phyloP scores from a whole-genome alignment of 108 stramenopile species.

The Skeletonema tropicum region DNA sequence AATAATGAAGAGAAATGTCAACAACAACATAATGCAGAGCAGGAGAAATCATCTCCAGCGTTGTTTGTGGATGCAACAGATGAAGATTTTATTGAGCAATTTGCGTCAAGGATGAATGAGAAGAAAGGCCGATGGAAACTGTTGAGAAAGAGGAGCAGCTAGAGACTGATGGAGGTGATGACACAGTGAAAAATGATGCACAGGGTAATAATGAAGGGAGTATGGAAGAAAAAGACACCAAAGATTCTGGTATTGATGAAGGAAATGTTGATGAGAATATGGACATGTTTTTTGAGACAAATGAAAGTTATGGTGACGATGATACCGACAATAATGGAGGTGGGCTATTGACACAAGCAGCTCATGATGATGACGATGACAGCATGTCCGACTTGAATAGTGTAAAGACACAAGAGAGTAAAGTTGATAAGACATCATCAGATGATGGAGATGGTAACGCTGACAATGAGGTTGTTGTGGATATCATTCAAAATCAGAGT shows the following conservation, averaged over 20 bases:
- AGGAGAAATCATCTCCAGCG: background rate
- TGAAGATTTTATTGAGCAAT: conserved; percentile 1
- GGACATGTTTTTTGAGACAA: background rate
- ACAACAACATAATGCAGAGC: background rate
- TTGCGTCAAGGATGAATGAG: background rate
- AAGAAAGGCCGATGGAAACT: background rate
- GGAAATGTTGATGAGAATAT: background rate
- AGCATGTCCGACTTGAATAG: conserved; percentile 4
- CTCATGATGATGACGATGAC: background rate
- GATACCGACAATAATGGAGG: background rate
- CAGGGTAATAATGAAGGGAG: background rate
- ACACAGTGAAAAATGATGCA: background rate
- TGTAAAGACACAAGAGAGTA: background rate
- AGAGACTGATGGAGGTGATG: background rate
- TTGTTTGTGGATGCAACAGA: background rate
- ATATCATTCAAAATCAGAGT: background rate
- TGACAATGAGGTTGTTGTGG: background rate
- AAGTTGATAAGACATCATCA: background rate
- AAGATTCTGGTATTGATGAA: background rate
- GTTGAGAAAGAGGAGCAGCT: background rate
- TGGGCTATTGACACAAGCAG: background rate
- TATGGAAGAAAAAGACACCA: background rate
- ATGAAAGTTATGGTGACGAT: background rate
- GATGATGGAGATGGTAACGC: background rate
- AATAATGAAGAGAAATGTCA: background rate